Conservation (phyloP, 805 yeast species). For the Candida tammaniensis region DNA sequence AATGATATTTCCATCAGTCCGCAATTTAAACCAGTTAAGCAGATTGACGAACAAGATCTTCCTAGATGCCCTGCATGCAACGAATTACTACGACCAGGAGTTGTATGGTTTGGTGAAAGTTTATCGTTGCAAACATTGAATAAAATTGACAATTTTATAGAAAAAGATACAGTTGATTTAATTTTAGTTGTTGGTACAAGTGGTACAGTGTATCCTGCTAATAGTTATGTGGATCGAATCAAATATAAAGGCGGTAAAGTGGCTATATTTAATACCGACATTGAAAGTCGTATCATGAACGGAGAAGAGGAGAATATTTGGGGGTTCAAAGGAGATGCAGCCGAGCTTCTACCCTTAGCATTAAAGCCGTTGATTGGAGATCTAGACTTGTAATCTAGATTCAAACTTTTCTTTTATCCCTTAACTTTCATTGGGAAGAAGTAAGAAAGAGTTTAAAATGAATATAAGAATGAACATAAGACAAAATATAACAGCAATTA, state of each 20-base stretch:
- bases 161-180: constrained; percentile 56
- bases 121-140: constrained; percentile 63
- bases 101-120: constrained; percentile 94
- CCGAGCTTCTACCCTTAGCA: constrained; percentile 64
- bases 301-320: constrained; percentile 48
- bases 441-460: background rate
- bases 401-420: no score
- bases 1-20: no score
- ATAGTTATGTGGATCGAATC: constrained; percentile 82
- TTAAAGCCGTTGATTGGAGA: constrained; percentile 48
- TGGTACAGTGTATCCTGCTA: constrained; percentile 88
- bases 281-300: constrained; percentile 42
- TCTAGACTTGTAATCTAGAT: no score
- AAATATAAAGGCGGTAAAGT: constrained; percentile 71
- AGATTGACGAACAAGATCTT: constrained; percentile 48
- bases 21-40: constrained; percentile 46
- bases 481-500: no score
- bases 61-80: constrained; percentile 79
- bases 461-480: background rate
- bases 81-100: constrained; percentile 77
- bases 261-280: constrained; percentile 78
- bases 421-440: background rate
- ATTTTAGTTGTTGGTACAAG: constrained; percentile 84
- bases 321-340: constrained; percentile 82
- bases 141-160: constrained; percentile 68